Base-by-base conservation (phyloP, 441 rosid genomes). In the Brassica balearica region DNA sequence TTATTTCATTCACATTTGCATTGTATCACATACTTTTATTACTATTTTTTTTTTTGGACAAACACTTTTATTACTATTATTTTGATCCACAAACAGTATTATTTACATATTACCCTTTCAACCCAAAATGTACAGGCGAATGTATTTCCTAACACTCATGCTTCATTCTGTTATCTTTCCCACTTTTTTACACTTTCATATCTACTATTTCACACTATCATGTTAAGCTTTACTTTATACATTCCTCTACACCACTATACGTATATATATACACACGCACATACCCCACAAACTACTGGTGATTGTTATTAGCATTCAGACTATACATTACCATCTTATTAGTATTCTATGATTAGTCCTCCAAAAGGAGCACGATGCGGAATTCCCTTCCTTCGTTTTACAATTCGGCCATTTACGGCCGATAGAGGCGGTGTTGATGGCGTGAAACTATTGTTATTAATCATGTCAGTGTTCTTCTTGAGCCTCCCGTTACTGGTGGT, bases 331-430 rank as follows among this genome's bases (percentile, higher is more conserved):
- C 80, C 69, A 43, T 20, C 43, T 15, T 23, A 67, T 74, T 87
- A 90, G 78, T 90, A 93, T 69, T 94, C 91, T 84, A 88, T 83
- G 74, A 90, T 78, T 51, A 92, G 81, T 41, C 93, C 98, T 69
- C 95, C 96, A 82, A 91, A 83, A 0, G 98, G 98, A 46, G 98
- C 89, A 11, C 98, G 86, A 78, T 92, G 97, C 7, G 98, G 97
- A 7, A 92, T 89, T 15, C 98, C 97, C 83, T 94, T 94, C 59
- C 93, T 86, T 63, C 98, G 88, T 81, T 92, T 94, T 5, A 88
- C 84, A 0, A 85, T 78, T 51, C 88, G 84, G 68, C 75, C 78
- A 67, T 56, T 89, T 56, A 77, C 85, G 0, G 91, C 74, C 0
- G 95, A 89, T 51, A 91, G 85, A 43, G 97, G 97, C 0, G 95